Evolutionary conservation across 768 basidiomycete genomes (phyloP), one percentile per base, ranked within the genome.

Genomic region (Scleroderma bovista): DNA sequence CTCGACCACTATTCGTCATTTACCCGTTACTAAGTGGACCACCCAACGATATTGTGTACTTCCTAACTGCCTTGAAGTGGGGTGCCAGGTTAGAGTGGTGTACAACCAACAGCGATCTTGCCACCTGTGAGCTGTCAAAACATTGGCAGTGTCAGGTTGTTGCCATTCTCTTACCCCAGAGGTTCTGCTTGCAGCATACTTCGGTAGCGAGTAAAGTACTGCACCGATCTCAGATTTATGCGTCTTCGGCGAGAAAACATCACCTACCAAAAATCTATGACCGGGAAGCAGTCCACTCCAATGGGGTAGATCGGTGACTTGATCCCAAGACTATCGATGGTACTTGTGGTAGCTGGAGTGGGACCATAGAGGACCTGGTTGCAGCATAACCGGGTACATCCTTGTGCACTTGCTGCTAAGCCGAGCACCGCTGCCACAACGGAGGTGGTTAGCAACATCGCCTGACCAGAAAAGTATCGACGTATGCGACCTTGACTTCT

Each of bases 141-240:
- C 19, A 41, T 29, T 6, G 17, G 38, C 19, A 13, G n/a, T 45
- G 19, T 13, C n/a, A 1, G 31, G 12, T 24, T 26, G 24, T 34
- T 17, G 6, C 23, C 15, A 16, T 32, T 10, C 33, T 20, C 51
- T 51, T 24, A 51, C 51, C 51, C 51, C 51, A 51, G 6, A 41
- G 34, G 32, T 51, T 40, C 17, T 31, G 19, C 23, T 39, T 12
- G 23, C 51, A 51, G n/a, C 51, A 51, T 3, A 47, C 45, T 34
- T 51, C 45, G 12, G 41, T 12, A 5, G 20, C 20, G 15, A 45
- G 46, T 23, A 39, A 42, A 3, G 40, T 22, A 24, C 46, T 51
- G 29, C 26, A 43, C 41, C 24, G 17, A 26, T 8, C 16, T 43
- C 41, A 43, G 41, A 26, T 43, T 13, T 9, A 13, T 16, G 15